Base-by-base conservation (phyloP, 805 yeast species). In the Pichia sporocuriosa region DNA sequence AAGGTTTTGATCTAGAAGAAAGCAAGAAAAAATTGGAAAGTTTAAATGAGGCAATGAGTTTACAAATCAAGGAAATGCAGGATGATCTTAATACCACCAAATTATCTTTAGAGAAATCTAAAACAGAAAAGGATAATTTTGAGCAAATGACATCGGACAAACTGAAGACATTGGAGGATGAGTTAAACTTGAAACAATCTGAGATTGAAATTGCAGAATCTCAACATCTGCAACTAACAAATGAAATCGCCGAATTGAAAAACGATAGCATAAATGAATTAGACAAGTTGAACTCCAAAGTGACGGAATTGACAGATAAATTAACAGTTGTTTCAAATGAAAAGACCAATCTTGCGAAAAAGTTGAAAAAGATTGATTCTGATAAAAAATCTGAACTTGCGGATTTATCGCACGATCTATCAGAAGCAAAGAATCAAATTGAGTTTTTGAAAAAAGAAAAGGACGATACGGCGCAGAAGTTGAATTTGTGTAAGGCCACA, bases 281-380 rank as follows among this genome's bases (percentile, higher is more conserved):
- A 7, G 7, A 11, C 9, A 13, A 19, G n/a, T 33, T 42, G 17
- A 36, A 19, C 9, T 12, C 17, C 5, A 26, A 29, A n/a, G 16
- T 35, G 9, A 17, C n/a, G 3, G 36, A 35, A 10, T 13, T 30
- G 6, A 23, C 8, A n/a, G 26, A 16, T n/a, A 22, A 40, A 25
- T 13, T 40, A 10, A 32, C 35, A 13, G n/a, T 19, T 15, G 3
- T 30, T n/a, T 12, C 20, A 11, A 25, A 11, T 11, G 24, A 25
- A 20, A 40, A 40, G 17, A 17, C 9, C 9, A 17, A 21, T 8
- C 9, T 40, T n/a, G 44, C 25, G 10, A 20, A 17, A 15, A 40
- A 30, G 25, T 12, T 40, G 13, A 19, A 19, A 11, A 35, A 29
- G 12, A 28, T 19, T 19, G 20, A 25, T 3, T 3, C 28, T 6